Conservation (phyloP, 352 stramenopile species). For the Pythium dissimile region DNA sequence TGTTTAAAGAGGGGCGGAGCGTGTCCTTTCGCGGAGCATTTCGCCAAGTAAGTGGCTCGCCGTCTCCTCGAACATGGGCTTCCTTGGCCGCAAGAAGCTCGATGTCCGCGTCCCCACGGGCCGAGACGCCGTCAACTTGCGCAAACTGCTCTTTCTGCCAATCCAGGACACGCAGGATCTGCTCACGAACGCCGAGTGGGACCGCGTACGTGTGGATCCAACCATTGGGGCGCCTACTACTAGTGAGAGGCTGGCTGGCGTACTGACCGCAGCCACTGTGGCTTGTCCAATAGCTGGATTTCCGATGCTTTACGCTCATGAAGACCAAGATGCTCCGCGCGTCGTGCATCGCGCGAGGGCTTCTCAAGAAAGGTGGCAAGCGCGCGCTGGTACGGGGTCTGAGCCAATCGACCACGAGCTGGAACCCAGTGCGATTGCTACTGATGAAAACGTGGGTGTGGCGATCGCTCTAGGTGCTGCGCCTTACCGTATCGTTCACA, state of each 20-base stretch:
- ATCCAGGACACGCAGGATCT: constrained; percentile 65
- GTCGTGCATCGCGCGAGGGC: constrained; percentile 61
- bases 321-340: constrained; percentile 82
- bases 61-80: constrained; percentile 59
- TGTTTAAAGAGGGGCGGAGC: too few species aligned
- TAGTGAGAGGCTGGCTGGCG: background rate
- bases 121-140: constrained; percentile 72
- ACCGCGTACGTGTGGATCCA: constrained; percentile 32
- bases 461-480: constrained; percentile 28
- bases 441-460: background rate
- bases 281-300: constrained; percentile 42
- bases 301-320: constrained; percentile 78
- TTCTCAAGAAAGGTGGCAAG: constrained; percentile 69
- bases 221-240: background rate
- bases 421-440: too few species aligned
- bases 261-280: too few species aligned
- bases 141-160: constrained; percentile 74
- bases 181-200: constrained; percentile 65
- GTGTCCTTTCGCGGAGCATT: background rate
- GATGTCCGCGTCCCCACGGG: constrained; percentile 69
- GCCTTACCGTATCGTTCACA: constrained; percentile 49
- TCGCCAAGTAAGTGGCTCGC: too few species aligned
- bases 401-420: background rate
- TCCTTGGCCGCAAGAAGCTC: constrained; percentile 59
- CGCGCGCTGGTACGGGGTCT: constrained; percentile 42